These are phyloP conservation scores for Scheffersomyces ergatensis DNA, from an alignment of 805 yeast genomes.

Conservation along the genomic window DNA sequence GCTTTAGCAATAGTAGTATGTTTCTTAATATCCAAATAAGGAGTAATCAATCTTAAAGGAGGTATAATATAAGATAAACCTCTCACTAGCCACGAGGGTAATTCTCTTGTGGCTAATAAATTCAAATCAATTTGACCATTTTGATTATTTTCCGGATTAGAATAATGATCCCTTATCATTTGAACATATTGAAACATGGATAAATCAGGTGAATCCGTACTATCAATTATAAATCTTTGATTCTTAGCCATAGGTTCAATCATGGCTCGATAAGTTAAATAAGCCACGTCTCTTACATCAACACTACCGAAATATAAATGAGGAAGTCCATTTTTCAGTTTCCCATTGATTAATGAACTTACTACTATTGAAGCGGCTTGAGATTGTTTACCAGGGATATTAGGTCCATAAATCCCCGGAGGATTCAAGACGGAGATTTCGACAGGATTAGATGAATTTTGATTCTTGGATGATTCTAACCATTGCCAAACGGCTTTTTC, in stretches of 20 bases:
- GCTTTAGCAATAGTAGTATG: background rate
- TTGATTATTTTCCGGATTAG: background rate
- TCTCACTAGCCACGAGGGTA: background rate
- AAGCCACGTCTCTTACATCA: background rate
- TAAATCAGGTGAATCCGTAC: background rate
- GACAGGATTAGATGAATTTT: background rate
- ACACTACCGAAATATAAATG: background rate
- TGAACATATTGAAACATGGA: background rate
- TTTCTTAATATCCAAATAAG: background rate
- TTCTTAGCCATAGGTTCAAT: background rate
- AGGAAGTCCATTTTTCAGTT: background rate
- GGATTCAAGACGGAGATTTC: constrained; percentile 5
- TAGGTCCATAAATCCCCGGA: constrained; percentile 6
- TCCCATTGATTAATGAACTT: background rate
- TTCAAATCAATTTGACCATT: background rate
- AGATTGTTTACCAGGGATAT: constrained; percentile 3
- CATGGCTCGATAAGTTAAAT: background rate
- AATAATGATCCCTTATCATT: background rate
- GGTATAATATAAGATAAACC: background rate
- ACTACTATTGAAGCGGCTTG: background rate
- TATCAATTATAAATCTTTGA: background rate
- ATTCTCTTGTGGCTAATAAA: background rate
- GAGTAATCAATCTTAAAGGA: background rate
- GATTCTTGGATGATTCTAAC: constrained; percentile 5
- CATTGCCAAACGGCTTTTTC: constrained; percentile 8